Base-by-base conservation (phyloP, 2,329 filamentous ascomycete species). In the Fusarium succisae region DNA sequence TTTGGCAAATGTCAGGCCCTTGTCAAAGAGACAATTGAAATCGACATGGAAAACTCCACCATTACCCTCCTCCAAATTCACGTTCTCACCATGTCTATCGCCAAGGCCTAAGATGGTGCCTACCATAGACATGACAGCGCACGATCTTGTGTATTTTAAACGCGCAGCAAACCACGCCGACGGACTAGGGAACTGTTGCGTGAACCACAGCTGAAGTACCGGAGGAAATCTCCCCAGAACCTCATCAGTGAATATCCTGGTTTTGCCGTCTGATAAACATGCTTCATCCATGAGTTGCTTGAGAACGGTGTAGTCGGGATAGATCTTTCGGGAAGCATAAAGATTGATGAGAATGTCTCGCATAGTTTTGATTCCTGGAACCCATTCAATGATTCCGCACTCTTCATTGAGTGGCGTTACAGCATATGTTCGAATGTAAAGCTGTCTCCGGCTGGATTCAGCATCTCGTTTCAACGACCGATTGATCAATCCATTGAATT, bases 21-120 rank as follows among this genome's bases (percentile, higher is more conserved):
- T 99, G 86, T 99, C 97, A 81, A 99, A 99, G 9, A 99, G 91
- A 82, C 97, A 99, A 84, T 99, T 99, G 88, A 99, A 99, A 84
- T 99, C 96, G 51, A 99, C 97, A 83, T 99, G 96, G 83, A 99
- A 94, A 6, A 97, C 91, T 58, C 96, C 96, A 50, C 97, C 96
- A 74, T 95, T 97, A 64, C 93, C 93, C 84, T 98, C 94, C 82
- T 98, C 95, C 38, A 99, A 91, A 37, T 98, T 90, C 63, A 99
- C 94, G 82, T 99, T 99, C 82, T 99, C 96, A 66, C 96, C 96
- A 83, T 99, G 96, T 8, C 96, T 92, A 83, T 99, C 96, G 44
- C 96, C 96, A 1, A 99, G 87, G 0, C 93, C 96, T 9, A 99
- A 89, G 55, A 98, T 95, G 64, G 97, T 97, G 56, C 96, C 96